Base-by-base conservation (phyloP, 768 basidiomycete genomes). In the Butyriboletus loyo region DNA sequence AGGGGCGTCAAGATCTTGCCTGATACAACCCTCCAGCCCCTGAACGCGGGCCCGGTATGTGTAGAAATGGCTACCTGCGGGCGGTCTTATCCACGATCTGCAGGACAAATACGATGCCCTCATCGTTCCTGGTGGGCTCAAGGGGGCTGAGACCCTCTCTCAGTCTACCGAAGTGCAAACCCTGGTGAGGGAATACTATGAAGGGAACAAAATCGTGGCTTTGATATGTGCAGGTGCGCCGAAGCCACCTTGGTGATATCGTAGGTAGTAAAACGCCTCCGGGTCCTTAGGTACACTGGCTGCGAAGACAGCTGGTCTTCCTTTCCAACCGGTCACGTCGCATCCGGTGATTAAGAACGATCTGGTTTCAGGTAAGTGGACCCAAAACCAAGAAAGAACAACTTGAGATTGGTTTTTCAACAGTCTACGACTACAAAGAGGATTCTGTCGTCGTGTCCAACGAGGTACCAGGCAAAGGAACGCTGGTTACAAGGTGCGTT, bases 191-290 rank as follows among this genome's bases (percentile, higher is more conserved):
- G 68, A 74, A 21, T 91, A 82, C 60, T 65, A 71, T 8, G 57
- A 71, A 8, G 47, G 54, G 4, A 60, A 55, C 22, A 71, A 65
- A 19, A 64, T 87, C 40, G 85, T 92, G 24, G 90, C 83, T 1
- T 90, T 92, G 89, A 89, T 92, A 41, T 92, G 90, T 61, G 90
- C 90, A 46, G 89, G 89, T 85, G 48, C 31, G 76, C 66, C 7
- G 4, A 43, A 2, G 47, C 34, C 25, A 21, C 10, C 15, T 21
- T 44, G 25, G 39, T 14, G 4, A 22, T 21, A 7, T 22, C 11
- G 21, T 14, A 39, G n/a, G 11, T 30, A 13, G 49, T 9, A 15
- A 28, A 8, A 13, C 13, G 28, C 22, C 22, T 21, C 30, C 19
- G 19, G 9, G 5, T 14, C 7, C 17, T 7, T 58, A 89, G 88